Conservation (phyloP, 768 basidiomycete species). For the Boletus rubroflammeus region DNA sequence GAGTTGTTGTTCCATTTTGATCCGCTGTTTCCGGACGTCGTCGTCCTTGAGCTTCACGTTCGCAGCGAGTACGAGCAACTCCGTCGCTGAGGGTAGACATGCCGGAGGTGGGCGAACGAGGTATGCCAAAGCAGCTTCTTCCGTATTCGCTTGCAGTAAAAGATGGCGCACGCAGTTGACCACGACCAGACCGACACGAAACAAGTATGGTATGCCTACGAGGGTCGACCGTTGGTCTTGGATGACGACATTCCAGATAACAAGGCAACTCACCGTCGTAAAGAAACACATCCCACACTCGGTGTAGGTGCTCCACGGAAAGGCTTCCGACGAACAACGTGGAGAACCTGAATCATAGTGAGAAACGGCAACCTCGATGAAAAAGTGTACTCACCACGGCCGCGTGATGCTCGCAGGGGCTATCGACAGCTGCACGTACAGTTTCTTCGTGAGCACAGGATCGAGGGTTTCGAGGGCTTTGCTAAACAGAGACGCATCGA, state of each 20-base stretch:
- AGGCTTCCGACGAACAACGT: conserved; percentile 66
- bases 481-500: conserved; percentile 69
- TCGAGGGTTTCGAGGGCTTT: conserved; percentile 67
- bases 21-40: conserved; percentile 69
- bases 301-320: conserved; percentile 60
- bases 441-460: conserved; percentile 54
- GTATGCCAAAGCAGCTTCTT: conserved; percentile 44
- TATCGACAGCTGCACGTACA: conserved; percentile 64
- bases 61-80: conserved; percentile 57
- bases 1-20: conserved; percentile 71
- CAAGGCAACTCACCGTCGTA: conserved; percentile 59
- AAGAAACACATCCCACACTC: conserved; percentile 82
- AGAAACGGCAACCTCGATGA: neutral
- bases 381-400: conserved; percentile 47
- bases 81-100: conserved; percentile 57
- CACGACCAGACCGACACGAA: conserved; percentile 70
- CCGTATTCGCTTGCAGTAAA: conserved; percentile 49
- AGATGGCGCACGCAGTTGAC: conserved; percentile 56
- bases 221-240: conserved; percentile 1
- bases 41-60: conserved; percentile 75
- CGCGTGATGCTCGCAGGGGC: conserved; percentile 53
- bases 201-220: conserved; percentile 68
- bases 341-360: conserved; percentile 52
- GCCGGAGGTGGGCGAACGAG: conserved; percentile 49
- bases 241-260: neutral